Conservation (phyloP, 1,284 basidiomycete species). For the Prillingera fragicola region DNA sequence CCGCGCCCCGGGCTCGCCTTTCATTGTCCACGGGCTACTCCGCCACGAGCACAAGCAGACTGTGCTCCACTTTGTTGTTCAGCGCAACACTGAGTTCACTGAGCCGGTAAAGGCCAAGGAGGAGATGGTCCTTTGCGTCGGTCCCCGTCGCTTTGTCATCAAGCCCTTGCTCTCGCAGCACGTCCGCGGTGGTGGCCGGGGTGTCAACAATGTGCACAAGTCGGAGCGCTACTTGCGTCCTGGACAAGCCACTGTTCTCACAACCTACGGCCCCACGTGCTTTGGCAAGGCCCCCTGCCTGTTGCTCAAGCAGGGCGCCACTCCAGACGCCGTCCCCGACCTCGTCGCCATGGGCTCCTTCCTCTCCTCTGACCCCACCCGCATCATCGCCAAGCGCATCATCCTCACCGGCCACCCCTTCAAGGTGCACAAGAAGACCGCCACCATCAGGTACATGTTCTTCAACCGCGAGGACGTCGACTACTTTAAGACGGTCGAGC, state of each 20-base stretch:
- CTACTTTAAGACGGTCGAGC: constrained; percentile 88
- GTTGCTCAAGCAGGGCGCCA: constrained; percentile 49
- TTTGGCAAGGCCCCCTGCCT: constrained; percentile 81
- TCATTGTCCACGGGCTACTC: constrained; percentile 75
- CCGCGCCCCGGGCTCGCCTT: constrained; percentile 51
- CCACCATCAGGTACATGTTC: constrained; percentile 98
- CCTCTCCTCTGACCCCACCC: constrained; percentile 80
- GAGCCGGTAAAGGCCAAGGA: constrained; percentile 88
- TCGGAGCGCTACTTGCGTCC: constrained; percentile 89
- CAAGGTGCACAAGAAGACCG: constrained; percentile 96
- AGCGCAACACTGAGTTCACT: constrained; percentile 91
- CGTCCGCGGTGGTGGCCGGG: constrained; percentile 78
- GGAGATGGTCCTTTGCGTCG: constrained; percentile 86
- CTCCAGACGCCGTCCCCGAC: constrained; percentile 57
- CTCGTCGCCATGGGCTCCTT: constrained; percentile 89
- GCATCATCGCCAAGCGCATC: constrained; percentile 87
- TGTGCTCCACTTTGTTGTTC: constrained; percentile 86
- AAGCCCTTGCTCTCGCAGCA: constrained; percentile 91
- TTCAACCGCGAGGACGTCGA: constrained; percentile 88
- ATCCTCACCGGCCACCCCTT: constrained; percentile 92
- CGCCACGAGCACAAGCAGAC: constrained; percentile 97
- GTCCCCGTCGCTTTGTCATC: constrained; percentile 75
- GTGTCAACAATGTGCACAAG: constrained; percentile 94
- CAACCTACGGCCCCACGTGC: constrained; percentile 79
- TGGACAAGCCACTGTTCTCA: constrained; percentile 72